Evolutionary conservation across 768 basidiomycete genomes (phyloP).

Genomic region (Suillus cothurnatus): DNA sequence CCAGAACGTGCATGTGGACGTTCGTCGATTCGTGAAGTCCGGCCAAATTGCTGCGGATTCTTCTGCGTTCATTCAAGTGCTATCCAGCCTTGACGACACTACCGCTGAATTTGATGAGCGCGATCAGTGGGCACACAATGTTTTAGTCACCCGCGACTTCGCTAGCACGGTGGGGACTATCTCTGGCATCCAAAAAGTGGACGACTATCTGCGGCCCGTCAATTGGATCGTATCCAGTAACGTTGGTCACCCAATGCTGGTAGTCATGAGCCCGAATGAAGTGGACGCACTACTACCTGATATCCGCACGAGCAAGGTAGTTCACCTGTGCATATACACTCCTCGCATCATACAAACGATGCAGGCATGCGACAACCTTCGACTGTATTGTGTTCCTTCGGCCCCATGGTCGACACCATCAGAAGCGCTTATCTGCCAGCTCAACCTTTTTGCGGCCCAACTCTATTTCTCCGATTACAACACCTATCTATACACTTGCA

Average conservation of each 20-base stretch:
- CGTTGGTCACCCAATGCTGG: constrained; percentile 17
- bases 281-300: constrained; percentile 38
- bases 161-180: constrained; percentile 10
- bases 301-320: constrained; percentile 34
- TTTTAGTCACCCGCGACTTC: constrained; percentile 25
- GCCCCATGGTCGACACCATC: constrained; percentile 7
- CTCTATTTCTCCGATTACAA: constrained; percentile 31
- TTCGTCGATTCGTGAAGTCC: constrained; percentile 27
- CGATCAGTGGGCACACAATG: constrained; percentile 20
- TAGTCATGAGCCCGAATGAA: constrained; percentile 47
- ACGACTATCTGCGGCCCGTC: constrained; percentile 31
- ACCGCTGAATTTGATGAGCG: constrained; percentile 19
- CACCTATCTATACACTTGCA: constrained; percentile 30
- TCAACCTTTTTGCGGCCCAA: constrained; percentile 36
- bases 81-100: constrained; percentile 15
- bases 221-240: constrained; percentile 30
- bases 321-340: constrained; percentile 46
- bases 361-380: constrained; percentile 39
- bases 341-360: constrained; percentile 38
- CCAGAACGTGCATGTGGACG: constrained; percentile 26
- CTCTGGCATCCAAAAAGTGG: neutral
- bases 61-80: constrained; percentile 22
- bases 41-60: constrained; percentile 28
- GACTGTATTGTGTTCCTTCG: constrained; percentile 15
- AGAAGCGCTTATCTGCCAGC: constrained; percentile 15